phyloP scores from a whole-genome alignment of 1,284 basidiomycete species.

The Mycosarcoma mackinlayi region DNA sequence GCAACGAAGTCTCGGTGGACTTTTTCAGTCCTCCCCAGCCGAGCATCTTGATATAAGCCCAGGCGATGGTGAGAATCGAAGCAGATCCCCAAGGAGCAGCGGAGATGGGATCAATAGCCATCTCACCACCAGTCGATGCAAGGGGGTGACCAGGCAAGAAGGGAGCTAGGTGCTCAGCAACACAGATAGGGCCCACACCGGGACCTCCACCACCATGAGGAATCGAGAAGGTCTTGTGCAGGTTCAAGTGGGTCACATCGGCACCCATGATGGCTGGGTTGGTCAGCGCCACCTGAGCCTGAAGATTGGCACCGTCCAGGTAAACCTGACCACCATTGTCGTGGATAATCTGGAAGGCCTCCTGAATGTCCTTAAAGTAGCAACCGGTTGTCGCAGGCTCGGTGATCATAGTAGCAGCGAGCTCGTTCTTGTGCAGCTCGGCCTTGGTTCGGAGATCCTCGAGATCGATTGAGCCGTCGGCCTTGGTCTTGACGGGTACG shows the following conservation, averaged over 20 bases:
- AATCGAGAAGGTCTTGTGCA: conserved; percentile 96
- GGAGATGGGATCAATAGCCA: conserved; percentile 86
- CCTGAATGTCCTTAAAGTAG: conserved; percentile 90
- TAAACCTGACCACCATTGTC: conserved; percentile 97
- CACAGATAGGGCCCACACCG: conserved; percentile 94
- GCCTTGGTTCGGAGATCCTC: conserved; percentile 87
- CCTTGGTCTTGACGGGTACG: conserved; percentile 87
- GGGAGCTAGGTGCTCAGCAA: conserved; percentile 88
- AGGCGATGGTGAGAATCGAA: conserved; percentile 94
- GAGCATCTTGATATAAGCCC: conserved; percentile 86
- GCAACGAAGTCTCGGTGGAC: conserved; percentile 85
- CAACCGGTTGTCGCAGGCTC: conserved; percentile 89
- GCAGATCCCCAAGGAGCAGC: conserved; percentile 94
- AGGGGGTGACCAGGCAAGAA: conserved; percentile 94
- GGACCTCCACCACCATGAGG: conserved; percentile 98
- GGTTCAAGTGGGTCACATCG: conserved; percentile 96
- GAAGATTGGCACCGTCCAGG: conserved; percentile 92
- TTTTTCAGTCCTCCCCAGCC: conserved; percentile 87
- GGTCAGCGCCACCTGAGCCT: conserved; percentile 93
- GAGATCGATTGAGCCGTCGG: conserved; percentile 89
- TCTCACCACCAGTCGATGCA: conserved; percentile 76
- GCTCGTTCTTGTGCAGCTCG: conserved; percentile 86
- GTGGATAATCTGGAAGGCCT: conserved; percentile 93
- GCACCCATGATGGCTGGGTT: conserved; percentile 95
- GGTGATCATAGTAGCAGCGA: conserved; percentile 94